Percentiles rank a stretch among this genome's conserved stretches.
These are phyloP conservation scores for Helotiales sp. DNA, from an alignment of 2,329 filamentous ascomycete genomes.

Conservation along the genomic window DNA sequence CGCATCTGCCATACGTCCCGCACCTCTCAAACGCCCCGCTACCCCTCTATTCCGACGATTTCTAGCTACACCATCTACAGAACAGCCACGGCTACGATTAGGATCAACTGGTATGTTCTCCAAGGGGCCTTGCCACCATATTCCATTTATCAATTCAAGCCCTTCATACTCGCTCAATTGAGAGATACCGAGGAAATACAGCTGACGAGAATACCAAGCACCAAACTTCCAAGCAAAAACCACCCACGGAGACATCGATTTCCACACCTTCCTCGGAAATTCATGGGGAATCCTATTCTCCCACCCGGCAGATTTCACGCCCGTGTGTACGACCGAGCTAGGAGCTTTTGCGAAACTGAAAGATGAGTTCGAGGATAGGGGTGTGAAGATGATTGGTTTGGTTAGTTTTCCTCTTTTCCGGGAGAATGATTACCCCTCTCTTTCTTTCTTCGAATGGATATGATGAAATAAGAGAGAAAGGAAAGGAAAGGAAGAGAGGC, in stretches of 20 bases:
- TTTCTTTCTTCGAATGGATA: too few species aligned
- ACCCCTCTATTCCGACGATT: constrained; percentile 16
- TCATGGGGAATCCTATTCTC: constrained; percentile 79
- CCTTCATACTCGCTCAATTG: too few species aligned
- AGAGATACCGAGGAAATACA: too few species aligned
- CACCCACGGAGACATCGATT: constrained; percentile 72
- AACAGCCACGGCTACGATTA: constrained; percentile 18
- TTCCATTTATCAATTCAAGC: too few species aligned
- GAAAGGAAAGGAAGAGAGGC: too few species aligned
- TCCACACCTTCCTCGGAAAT: constrained; percentile 74
- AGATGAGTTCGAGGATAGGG: constrained; percentile 75
- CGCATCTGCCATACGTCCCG: not conserved
- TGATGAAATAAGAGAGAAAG: too few species aligned
- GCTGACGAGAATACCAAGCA: constrained; percentile 41
- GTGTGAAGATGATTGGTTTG: constrained; percentile 85
- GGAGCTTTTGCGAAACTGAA: constrained; percentile 74
- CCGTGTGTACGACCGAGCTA: constrained; percentile 89
- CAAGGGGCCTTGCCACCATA: too few species aligned
- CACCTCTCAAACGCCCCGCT: not conserved
- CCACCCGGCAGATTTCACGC: constrained; percentile 84
- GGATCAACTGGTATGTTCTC: constrained; percentile 14
- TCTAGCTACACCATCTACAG: constrained; percentile 9
- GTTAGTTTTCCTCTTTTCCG: constrained; percentile 6
- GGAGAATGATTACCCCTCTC: too few species aligned
- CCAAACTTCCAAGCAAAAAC: constrained; percentile 81